Evolutionary conservation across 2,329 filamentous ascomycete species (phyloP).

Genomic region (Magnaporthiopsis poae): DNA sequence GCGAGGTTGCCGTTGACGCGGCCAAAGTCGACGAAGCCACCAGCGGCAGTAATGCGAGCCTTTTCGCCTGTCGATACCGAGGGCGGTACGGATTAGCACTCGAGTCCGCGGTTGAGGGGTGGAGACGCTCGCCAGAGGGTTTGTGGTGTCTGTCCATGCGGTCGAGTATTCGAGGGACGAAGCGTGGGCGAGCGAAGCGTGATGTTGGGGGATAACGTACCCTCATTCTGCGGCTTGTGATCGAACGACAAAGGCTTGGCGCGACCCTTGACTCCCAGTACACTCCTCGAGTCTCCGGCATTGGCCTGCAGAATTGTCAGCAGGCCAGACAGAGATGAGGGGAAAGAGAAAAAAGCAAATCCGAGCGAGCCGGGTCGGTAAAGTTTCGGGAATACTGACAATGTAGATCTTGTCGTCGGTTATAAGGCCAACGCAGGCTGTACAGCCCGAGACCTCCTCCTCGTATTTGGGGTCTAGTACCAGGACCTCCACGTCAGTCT

Average conservation of each 20-base stretch:
- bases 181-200: not conserved
- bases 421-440: conserved; percentile 81
- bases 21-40: conserved; percentile 96
- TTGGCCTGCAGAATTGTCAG: conserved; percentile 58
- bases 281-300: conserved; percentile 88
- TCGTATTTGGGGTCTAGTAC: conserved; percentile 82
- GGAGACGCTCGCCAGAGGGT: not conserved
- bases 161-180: not conserved
- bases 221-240: conserved; percentile 97
- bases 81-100: not conserved
- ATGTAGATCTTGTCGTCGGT: conserved; percentile 88
- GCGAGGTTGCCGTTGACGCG: conserved; percentile 97
- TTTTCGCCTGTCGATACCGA: conserved; percentile 63
- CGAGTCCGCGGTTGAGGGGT: too few relatives aligned
- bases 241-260: conserved; percentile 98
- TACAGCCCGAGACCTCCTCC: conserved; percentile 96
- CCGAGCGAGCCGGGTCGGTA: not conserved
- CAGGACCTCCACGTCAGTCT: conserved; percentile 10
- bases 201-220: conserved; percentile 34
- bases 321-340: conserved; percentile 9
- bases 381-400: conserved; percentile 49
- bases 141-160: not conserved
- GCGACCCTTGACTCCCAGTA: conserved; percentile 89
- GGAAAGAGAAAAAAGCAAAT: not conserved
- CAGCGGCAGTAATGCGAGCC: conserved; percentile 86